phyloP scores from a whole-genome alignment of 2,329 filamentous ascomycete species.

The Juglanconis sp. region DNA sequence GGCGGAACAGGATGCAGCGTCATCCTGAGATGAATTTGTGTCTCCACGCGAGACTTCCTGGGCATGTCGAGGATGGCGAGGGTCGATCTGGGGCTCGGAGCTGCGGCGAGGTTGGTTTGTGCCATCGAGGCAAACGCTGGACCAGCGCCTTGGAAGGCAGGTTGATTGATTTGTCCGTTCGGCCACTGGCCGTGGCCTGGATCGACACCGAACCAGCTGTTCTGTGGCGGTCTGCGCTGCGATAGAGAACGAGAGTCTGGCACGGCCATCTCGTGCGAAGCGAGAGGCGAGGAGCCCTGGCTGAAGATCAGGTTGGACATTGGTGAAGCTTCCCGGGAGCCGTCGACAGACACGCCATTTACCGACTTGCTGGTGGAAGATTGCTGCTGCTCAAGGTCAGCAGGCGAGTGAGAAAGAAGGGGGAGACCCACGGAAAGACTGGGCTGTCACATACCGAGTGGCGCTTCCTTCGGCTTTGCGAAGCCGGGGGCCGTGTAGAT shows the following conservation, averaged over 20 bases:
- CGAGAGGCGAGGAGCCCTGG: conserved; percentile 52
- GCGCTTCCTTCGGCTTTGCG: conserved; percentile 34
- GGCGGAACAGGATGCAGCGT: conserved; percentile 72
- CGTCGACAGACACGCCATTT: conserved; percentile 43
- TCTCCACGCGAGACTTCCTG: conserved; percentile 88
- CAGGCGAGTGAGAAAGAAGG: background rate
- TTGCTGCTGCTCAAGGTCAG: conserved; percentile 40
- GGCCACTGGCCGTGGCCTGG: conserved; percentile 33
- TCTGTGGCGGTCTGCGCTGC: conserved; percentile 19
- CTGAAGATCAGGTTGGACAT: conserved; percentile 49
- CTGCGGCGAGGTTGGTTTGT: conserved; percentile 17
- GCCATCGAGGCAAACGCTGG: background rate
- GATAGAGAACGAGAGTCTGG: conserved; percentile 31
- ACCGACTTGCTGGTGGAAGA: conserved; percentile 49
- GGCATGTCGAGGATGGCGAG: conserved; percentile 61
- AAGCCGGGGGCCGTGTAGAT: conserved; percentile 7
- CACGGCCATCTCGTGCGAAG: conserved; percentile 39
- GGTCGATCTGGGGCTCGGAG: conserved; percentile 15
- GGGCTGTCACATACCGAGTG: conserved; percentile 36
- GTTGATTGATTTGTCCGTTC: conserved; percentile 15
- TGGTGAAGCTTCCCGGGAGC: conserved; percentile 54
- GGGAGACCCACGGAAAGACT: background rate
- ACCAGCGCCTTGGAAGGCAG: background rate
- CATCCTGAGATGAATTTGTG: conserved; percentile 87
- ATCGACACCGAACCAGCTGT: conserved; percentile 14